Evolutionary conservation across 352 stramenopile genomes (phyloP).

Genomic region (Globisporangium sylvaticum): DNA sequence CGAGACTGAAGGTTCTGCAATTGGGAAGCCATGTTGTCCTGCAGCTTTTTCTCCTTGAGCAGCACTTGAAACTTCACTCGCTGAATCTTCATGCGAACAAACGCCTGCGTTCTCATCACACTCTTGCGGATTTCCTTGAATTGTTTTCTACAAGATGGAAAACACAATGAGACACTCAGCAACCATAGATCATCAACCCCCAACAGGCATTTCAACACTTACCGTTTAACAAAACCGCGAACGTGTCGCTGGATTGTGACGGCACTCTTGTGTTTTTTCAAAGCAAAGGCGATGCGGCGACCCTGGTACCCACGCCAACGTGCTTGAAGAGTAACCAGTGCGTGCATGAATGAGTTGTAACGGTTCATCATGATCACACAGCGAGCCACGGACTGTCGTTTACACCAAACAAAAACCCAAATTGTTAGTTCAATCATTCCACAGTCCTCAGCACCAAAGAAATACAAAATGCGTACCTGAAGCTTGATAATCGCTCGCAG

Average conservation of each 20-base stretch:
- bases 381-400: constrained; percentile 70
- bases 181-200: background rate
- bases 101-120: constrained; percentile 56
- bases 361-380: constrained; percentile 76
- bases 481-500: constrained; percentile 72
- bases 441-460: background rate
- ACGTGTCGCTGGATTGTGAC: constrained; percentile 65
- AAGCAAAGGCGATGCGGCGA: constrained; percentile 42
- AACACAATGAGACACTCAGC: background rate
- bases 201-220: constrained; percentile 4
- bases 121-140: constrained; percentile 49
- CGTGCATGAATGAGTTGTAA: constrained; percentile 58
- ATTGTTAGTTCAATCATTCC: constrained; percentile 8
- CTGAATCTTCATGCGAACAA: constrained; percentile 60
- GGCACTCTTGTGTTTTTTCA: constrained; percentile 54
- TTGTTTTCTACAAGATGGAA: constrained; percentile 32
- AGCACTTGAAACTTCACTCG: constrained; percentile 48
- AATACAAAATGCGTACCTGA: constrained; percentile 32
- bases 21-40: constrained; percentile 57
- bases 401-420: constrained; percentile 3
- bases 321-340: constrained; percentile 60
- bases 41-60: constrained; percentile 50
- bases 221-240: constrained; percentile 62
- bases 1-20: constrained; percentile 54
- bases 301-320: constrained; percentile 74